Evolutionary conservation across 2,329 filamentous ascomycete genomes (phyloP), one percentile per base, ranked within the genome.

Genomic region (Claviceps sp.): DNA sequence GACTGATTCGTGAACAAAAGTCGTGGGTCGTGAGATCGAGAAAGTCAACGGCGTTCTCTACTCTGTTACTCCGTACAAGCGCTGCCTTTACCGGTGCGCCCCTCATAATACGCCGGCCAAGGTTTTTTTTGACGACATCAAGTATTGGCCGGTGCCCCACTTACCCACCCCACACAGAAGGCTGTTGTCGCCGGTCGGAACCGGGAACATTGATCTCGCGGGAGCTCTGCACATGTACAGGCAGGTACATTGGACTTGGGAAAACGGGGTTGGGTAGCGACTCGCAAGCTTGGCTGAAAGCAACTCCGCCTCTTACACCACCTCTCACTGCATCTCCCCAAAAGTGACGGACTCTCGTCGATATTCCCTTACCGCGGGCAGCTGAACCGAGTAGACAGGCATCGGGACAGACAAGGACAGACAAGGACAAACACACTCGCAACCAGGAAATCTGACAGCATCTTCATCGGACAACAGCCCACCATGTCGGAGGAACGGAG

Each of bases 401-500:
- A 38, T 46, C n/a, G 16, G 30, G 3, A 13, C 9, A 45, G 14
- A 5, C 18, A 11, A n/a, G 14, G 16, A 46, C 8, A 13, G n/a
- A 2, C 26, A 30, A 30, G 26, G 26, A 30, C 8, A 13, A 36
- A 14, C 26, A 13, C 18, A 7, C 37, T n/a, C 22, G 30, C 30
- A 34, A 34, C 30, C 30, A 34, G 30, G 9, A 13, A 24, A 36
- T 14, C 30, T 36, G 30, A 43, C 18, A 43, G 11, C 22, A 14
- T 26, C 34, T 14, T 26, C 40, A 43, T 38, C 30, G 30, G 30
- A 26, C 40, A 2, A 26, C 40, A 2, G 53, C 54, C 47, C 63
- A 61, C 53, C 59, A 84, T 84, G 79, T 81, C 79, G 14, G 79
- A 83, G 58, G 78, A 81, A 59, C 72, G 74, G 58, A 75, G 72